Base-by-base conservation (phyloP, 179 eudicot genomes). In the Beta macrorhiza region DNA sequence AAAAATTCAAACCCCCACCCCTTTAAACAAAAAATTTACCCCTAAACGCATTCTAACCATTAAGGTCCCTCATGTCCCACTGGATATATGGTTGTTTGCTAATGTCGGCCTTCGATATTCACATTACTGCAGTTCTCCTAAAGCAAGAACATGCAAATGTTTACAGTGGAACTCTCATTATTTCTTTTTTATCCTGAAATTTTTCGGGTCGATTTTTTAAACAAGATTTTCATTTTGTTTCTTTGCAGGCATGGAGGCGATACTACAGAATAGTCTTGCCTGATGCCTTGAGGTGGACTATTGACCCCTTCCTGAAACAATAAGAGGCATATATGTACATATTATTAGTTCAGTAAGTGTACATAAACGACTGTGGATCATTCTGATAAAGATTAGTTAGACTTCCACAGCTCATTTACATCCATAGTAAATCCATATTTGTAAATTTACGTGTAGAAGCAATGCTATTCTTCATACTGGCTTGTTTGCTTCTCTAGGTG, bases 261-360 rank as follows among this genome's bases (percentile, higher is more conserved):
- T 59, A 42, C 52, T 37, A n/a, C 42, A 17, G 67, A 37, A 32
- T 20, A 37, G 51, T 25, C 67, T 32, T 74, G 63, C 47, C n/a
- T 37, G 49, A 29, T 19, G 20, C 77, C 7, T 42, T 16, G 8
- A 11, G 64, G 37, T 55, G 25, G 32, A 74, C 3, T 82, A 16
- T 22, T 63, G 63, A 51, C 57, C 74, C 14, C 37, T 58, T 49
- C 49, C 58, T 29, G 25, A 29, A 68, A 67, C 67, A 44, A 59
- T 4, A 68, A 59, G 53, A 78, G 67, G 53, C 53, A 49, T 49
- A 19, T 42, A 13, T 68, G 83, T 80, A 71, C 75, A 84, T 77
- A 65, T 29, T 44, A 17, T 17, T 22, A 65, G 75, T 72, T 52
- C 58, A 78, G n/a, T 62, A 52, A n/a, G 45, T 65, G 71, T 81